Percentiles rank a stretch among this genome's conserved stretches.
phyloP scores from a whole-genome alignment of 108 stramenopile genomes.

The Schizochytrium sp. region DNA sequence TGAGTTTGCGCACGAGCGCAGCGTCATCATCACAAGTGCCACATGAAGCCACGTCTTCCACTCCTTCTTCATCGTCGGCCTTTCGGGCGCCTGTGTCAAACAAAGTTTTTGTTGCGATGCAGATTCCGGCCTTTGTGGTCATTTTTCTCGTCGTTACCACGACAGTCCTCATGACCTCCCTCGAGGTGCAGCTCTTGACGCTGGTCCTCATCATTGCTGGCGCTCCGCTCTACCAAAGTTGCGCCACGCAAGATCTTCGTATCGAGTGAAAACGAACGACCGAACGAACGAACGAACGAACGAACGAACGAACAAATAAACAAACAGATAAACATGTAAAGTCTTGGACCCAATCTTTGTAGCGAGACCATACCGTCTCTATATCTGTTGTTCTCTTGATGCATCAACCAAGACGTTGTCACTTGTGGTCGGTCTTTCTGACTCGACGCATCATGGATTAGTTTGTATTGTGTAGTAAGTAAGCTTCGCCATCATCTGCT shows the following conservation, averaged over 20 bases:
- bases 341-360: no score
- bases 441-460: no score
- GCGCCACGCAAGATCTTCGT: background rate
- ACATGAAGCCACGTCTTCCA: no score
- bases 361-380: no score
- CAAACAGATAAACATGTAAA: no score
- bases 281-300: no score
- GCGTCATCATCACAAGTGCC: background rate
- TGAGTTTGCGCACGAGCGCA: background rate
- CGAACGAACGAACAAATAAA: no score
- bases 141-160: background rate
- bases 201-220: background rate
- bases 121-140: background rate
- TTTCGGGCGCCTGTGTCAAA: background rate
- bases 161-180: background rate
- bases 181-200: background rate
- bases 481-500: no score
- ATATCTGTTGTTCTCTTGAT: no score
- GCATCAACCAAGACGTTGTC: no score
- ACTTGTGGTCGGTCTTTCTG: no score
- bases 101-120: background rate
- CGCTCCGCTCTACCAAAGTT: background rate
- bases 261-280: background rate
- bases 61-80: background rate
- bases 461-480: no score